Percentiles rank a stretch among this genome's conserved stretches.
Conservation (phyloP, 208 protist genomes). For the Borovskyia barvae region DNA sequence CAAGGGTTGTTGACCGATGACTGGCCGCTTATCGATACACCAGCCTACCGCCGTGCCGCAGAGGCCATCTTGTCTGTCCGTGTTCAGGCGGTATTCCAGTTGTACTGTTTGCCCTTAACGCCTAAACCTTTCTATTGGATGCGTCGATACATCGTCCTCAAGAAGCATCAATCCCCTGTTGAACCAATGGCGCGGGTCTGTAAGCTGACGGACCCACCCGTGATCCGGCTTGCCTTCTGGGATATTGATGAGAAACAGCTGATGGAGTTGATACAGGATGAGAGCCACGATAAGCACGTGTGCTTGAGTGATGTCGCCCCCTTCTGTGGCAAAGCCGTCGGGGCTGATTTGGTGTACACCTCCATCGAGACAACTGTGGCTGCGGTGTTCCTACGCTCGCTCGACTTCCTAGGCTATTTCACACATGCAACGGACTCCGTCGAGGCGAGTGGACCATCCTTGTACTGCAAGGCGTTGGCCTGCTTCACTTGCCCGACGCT, state of each 20-base stretch:
- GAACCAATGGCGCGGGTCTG: slow-evolving; percentile 34
- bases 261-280: slow-evolving; percentile 2
- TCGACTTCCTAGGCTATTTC: slow-evolving; percentile 91
- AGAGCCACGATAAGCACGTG: slow-evolving; percentile 33
- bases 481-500: slow-evolving; percentile 64
- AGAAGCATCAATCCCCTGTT: slow-evolving; percentile 12
- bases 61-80: slow-evolving; percentile 77
- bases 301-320: slow-evolving; percentile 65
- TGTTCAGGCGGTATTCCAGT: slow-evolving; percentile 72
- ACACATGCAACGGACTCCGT: slow-evolving; percentile 59
- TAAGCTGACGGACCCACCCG: slow-evolving; percentile 47
- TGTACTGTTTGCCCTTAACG: slow-evolving; percentile 39
- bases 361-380: slow-evolving; percentile 47
- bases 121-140: slow-evolving; percentile 43
- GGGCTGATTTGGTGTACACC: slow-evolving; percentile 19
- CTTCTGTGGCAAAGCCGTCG: slow-evolving; percentile 37
- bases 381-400: slow-evolving; percentile 68
- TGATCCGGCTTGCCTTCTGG: slow-evolving; percentile 67
- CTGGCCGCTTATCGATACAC: slow-evolving; percentile 84
- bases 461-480: slow-evolving; percentile 64
- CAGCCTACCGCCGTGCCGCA: slow-evolving; percentile 61
- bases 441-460: slow-evolving; percentile 51
- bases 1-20: slow-evolving; percentile 68
- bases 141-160: slow-evolving; percentile 56
- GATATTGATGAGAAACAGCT: slow-evolving; percentile 26